phyloP scores from a whole-genome alignment of 768 basidiomycete genomes.

The Punctularia strigosozonata region DNA sequence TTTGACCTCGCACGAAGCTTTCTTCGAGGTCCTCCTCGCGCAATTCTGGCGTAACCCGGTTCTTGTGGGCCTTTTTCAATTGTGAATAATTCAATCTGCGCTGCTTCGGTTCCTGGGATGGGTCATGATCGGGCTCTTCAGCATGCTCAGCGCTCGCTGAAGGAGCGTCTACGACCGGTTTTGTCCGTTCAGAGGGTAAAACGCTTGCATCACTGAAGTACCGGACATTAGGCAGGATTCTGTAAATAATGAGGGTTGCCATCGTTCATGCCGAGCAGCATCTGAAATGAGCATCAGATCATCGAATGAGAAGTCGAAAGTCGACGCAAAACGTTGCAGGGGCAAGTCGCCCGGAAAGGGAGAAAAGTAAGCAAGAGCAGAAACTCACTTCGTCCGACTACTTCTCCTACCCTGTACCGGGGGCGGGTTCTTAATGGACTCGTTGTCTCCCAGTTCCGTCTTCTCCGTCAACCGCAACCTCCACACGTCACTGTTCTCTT shows the following conservation, averaged over 20 bases:
- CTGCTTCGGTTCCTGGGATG: no score
- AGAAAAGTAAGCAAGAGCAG: not conserved
- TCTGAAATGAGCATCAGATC: no score
- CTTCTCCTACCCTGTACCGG: constrained; percentile 30
- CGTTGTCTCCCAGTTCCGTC: constrained; percentile 83
- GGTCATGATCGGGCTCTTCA: no score
- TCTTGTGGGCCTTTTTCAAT: constrained; percentile 56
- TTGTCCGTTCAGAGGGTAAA: constrained; percentile 5
- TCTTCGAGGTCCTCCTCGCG: constrained; percentile 79
- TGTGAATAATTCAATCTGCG: constrained; percentile 43
- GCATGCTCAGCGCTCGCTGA: constrained; percentile 5
- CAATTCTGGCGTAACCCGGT: constrained; percentile 54
- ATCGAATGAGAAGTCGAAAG: no score
- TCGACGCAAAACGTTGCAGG: no score
- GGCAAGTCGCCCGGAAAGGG: constrained; percentile 7
- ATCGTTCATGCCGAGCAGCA: no score
- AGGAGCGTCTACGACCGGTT: constrained; percentile 5
- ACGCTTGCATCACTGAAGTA: not conserved
- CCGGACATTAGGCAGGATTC: not conserved
- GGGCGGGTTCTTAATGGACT: constrained; percentile 56
- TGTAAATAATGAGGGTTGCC: no score
- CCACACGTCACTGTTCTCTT: constrained; percentile 19
- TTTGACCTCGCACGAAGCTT: constrained; percentile 74
- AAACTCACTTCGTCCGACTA: constrained; percentile 15
- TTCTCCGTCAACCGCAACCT: constrained; percentile 65